A percentile compares a stretch with the other conserved stretches of the same genome.
Conservation (phyloP, 176 grass and related monocot species). For the Aegilops bicornis region DNA sequence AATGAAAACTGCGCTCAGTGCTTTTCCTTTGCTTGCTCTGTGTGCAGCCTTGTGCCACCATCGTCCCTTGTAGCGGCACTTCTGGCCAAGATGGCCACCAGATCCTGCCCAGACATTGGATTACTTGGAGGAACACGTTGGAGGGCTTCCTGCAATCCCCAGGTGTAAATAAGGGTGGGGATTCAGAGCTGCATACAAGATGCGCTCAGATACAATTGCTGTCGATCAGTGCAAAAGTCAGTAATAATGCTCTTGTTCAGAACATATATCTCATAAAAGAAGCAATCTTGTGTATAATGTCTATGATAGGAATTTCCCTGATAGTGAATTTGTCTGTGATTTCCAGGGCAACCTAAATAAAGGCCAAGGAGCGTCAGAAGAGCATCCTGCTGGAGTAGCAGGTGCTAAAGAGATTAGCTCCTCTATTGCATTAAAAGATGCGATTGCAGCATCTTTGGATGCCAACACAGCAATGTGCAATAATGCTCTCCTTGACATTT, state of each 20-base stretch:
- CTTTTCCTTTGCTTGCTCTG: neutral
- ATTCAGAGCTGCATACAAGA: slow-evolving; percentile 66
- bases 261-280: neutral
- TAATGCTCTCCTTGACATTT: slow-evolving; percentile 64
- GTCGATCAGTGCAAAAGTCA: slow-evolving; percentile 19
- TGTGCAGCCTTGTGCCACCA: neutral
- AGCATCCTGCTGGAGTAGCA: slow-evolving; percentile 14
- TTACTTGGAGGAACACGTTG: slow-evolving; percentile 66
- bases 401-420: neutral
- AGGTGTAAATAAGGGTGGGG: slow-evolving; percentile 46
- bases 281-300: neutral
- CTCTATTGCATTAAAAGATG: slow-evolving; percentile 30
- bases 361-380: slow-evolving; percentile 16
- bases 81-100: neutral
- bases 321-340: neutral
- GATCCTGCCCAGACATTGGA: slow-evolving; percentile 37
- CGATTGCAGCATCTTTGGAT: slow-evolving; percentile 26
- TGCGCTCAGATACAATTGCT: slow-evolving; percentile 52
- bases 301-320: neutral
- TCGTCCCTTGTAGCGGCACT: neutral
- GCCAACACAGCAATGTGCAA: slow-evolving; percentile 65
- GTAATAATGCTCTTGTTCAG: neutral
- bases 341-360: slow-evolving; percentile 48
- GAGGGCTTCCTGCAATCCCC: slow-evolving; percentile 51
- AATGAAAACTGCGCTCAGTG: neutral